Base-by-base conservation (phyloP, 352 stramenopile genomes). In the Phytopythium oedochilum region DNA sequence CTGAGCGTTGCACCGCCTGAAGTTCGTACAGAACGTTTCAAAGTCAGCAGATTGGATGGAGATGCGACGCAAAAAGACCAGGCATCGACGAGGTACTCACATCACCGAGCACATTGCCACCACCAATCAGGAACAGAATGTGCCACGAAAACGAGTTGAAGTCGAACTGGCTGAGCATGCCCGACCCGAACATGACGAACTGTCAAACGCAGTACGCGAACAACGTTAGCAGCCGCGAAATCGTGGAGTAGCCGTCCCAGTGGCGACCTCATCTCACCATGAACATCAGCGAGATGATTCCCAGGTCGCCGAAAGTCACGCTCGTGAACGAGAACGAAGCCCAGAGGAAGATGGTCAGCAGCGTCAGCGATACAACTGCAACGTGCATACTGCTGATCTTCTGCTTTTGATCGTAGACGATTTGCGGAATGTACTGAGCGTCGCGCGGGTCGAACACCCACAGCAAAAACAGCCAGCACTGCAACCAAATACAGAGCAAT, bases 121-220 rank as follows among this genome's bases (percentile, higher is more conserved):
- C 90, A 10, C 89, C 90, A 29, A 97, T 95, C 20, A 97, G 62
- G 59, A 97, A 97, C 14, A 97, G 70, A 55, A 96, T 97, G 61
- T 97, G 90, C 90, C 90, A 97, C 17, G 88, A 96, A 55, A 97
- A 96, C 45, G 84, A 96, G 59, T 97, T 97, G 59, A 97, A 96
- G 66, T 97, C 90, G 29, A 97, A 94, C 66, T 97, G 82, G 43
- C 83, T 96, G 9, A 96, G 70, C 72, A 94, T 94, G 25, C 86
- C 87, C 7, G 80, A 88, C 40, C 86, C 86, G 61, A 96, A 96
- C 80, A 95, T 89, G 42, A 89, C 71, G 45, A 89, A 88, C 84
- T 94, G 56, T 9, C 20, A 28, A 28, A 5, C 3, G 26, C 25
- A n/a, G n/a, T n/a, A n/a, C n/a, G n/a, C n/a, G 2, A 23, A 45